A percentile compares a stretch with the other conserved stretches of the same genome.
Evolutionary conservation across 805 yeast genomes (phyloP).

Genomic region (Saccharomyces kudriavzevii): DNA sequence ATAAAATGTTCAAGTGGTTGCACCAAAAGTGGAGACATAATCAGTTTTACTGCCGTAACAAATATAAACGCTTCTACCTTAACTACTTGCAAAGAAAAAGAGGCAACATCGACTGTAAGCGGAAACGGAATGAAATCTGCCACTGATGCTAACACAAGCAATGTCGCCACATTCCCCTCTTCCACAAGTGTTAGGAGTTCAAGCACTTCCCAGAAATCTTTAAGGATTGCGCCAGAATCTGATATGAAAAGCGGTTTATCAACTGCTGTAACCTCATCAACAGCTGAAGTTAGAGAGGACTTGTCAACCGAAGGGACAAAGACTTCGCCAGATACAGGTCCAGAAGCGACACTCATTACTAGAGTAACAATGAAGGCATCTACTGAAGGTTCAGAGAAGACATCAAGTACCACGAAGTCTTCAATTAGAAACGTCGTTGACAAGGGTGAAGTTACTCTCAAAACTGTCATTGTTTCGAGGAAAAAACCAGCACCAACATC

Average conservation of each 20-base stretch:
- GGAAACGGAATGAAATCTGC: background rate
- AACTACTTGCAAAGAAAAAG: background rate
- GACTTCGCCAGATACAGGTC: too few species aligned
- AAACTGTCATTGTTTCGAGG: background rate
- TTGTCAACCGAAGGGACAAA: background rate
- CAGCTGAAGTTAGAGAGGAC: background rate
- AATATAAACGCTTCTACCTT: background rate
- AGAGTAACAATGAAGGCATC: background rate
- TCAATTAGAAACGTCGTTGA: background rate
- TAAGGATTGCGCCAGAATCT: background rate
- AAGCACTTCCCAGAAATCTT: background rate
- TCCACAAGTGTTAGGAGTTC: background rate
- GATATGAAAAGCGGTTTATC: background rate
- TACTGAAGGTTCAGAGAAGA: background rate
- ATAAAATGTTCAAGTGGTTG: slow-evolving; percentile 1
- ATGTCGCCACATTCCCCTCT: background rate
- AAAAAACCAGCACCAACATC: background rate
- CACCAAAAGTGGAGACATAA: background rate
- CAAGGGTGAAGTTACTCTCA: background rate
- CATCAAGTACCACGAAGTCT: background rate
- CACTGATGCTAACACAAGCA: background rate
- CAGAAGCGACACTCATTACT: too few species aligned
- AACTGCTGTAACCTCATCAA: background rate
- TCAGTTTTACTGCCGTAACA: background rate
- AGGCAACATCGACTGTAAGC: background rate